Conservation (phyloP, 108 stramenopile species). For the Chaetoceros muelleri region DNA sequence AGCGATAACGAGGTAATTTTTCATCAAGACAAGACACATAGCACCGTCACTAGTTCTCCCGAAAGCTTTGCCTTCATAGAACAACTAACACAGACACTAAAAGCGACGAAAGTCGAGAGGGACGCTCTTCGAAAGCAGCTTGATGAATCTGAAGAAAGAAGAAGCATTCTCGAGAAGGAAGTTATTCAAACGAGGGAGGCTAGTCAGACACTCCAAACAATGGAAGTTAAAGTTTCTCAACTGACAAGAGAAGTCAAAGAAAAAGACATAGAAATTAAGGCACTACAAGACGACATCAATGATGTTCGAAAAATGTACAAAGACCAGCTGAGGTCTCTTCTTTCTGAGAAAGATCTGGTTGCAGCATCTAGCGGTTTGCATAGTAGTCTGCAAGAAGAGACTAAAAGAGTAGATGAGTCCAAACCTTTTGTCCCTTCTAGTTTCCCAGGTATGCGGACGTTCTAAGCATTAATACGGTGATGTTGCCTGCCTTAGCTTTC, state of each 20-base stretch:
- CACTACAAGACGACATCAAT: slow-evolving; percentile 57
- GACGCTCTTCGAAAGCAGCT: slow-evolving; percentile 41
- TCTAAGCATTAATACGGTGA: too few relatives aligned
- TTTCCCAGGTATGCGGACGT: too few relatives aligned
- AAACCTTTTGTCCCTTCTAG: too few relatives aligned
- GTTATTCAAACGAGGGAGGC: slow-evolving; percentile 43
- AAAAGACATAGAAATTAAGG: slow-evolving; percentile 56
- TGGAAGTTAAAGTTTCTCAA: slow-evolving; percentile 54
- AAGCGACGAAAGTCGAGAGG: slow-evolving; percentile 48
- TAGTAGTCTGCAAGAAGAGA: too few relatives aligned
- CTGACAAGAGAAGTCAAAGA: slow-evolving; percentile 49
- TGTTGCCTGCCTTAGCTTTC: too few relatives aligned
- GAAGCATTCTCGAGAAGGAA: slow-evolving; percentile 46
- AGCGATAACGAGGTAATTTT: slow-evolving; percentile 13
- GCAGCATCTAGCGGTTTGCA: too few relatives aligned
- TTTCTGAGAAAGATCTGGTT: too few relatives aligned
- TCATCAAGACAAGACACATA: slow-evolving; percentile 16
- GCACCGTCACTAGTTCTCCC: background rate
- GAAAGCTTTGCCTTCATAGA: slow-evolving; percentile 68
- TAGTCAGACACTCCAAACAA: slow-evolving; percentile 53
- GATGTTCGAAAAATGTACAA: slow-evolving; percentile 63
- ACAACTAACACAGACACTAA: slow-evolving; percentile 55
- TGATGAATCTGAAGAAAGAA: slow-evolving; percentile 41
- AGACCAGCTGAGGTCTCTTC: slow-evolving; percentile 52
- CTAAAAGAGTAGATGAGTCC: too few relatives aligned